Conservation (phyloP, 2,329 filamentous ascomycete species). For the Phaeosphaeria sp. region DNA sequence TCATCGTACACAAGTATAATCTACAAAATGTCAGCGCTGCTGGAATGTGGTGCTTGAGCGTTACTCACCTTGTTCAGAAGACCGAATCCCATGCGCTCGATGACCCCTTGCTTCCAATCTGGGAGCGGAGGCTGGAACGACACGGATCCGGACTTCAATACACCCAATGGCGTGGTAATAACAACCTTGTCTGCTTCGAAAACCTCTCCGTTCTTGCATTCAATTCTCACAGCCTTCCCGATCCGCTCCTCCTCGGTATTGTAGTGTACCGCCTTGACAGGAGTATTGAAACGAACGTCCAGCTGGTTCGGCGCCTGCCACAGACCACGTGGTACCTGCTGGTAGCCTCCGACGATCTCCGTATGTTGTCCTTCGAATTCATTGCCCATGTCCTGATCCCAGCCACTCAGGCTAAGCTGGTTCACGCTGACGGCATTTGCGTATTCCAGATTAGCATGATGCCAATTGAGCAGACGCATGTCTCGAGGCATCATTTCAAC, state of each 20-base stretch:
- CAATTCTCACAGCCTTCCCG: slow-evolving; percentile 45
- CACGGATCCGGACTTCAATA: slow-evolving; percentile 82
- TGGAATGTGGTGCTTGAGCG: neutral
- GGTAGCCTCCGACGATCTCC: slow-evolving; percentile 92
- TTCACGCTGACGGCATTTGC: slow-evolving; percentile 91
- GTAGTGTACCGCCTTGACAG: slow-evolving; percentile 77
- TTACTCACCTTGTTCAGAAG: slow-evolving; percentile 80
- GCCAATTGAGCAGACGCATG: slow-evolving; percentile 93
- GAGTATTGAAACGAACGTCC: slow-evolving; percentile 75
- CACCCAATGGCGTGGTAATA: slow-evolving; percentile 86
- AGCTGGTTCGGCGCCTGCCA: slow-evolving; percentile 78
- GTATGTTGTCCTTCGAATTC: slow-evolving; percentile 96
- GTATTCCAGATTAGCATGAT: slow-evolving; percentile 97
- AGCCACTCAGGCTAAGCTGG: slow-evolving; percentile 84
- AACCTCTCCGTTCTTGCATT: slow-evolving; percentile 77
- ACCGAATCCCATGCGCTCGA: slow-evolving; percentile 87
- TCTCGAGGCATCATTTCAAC: slow-evolving; percentile 86
- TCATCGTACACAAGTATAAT: slow-evolving; percentile 86
- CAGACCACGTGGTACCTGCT: slow-evolving; percentile 87
- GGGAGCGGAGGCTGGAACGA: slow-evolving; percentile 92
- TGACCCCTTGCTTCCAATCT: slow-evolving; percentile 80
- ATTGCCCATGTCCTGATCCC: slow-evolving; percentile 97
- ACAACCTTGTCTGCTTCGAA: slow-evolving; percentile 91
- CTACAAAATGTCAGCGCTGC: slow-evolving; percentile 38
- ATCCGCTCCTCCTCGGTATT: slow-evolving; percentile 17